Base-by-base conservation (phyloP, 2,329 filamentous ascomycete genomes). In the Whalleya microplaca region DNA sequence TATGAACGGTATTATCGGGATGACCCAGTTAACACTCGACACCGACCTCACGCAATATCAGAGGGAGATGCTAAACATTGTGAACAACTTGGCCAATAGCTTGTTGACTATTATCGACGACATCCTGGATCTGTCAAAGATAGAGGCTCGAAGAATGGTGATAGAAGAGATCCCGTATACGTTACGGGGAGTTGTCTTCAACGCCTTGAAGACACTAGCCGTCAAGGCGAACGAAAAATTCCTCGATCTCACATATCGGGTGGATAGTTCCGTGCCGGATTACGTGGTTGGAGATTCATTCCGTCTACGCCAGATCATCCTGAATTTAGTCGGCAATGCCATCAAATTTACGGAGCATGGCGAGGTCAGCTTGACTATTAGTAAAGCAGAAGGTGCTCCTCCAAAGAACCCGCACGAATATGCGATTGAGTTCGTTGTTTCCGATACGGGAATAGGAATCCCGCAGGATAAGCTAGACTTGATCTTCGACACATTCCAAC, bases 271-370 rank as follows among this genome's bases (percentile, higher is more conserved):
- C 2, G 92, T 98, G 42, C 94, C 94, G 3, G 94, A 98, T 73
- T 93, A 96, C 72, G 92, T 98, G 41, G 88, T 97, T 61, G 95
- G 95, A 59, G 95, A 99, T 73, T 96, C 93, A 1, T 98, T 97
- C 88, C 89, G 95, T 75, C 79, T 98, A 54, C 87, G 94, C 61
- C 95, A 99, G 76, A 96, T 99, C 67, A 97, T 98, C 61, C 84
- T 98, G 55, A 99, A 99, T 75, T 80, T 99, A 54, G 94, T 98
- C 51, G 95, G 95, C 70, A 99, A 99, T 69, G 94, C 95, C 53
- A 97, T 99, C 81, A 99, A 99, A 72, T 99, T 99, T 74, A 98
- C 95, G 2, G 94, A 98, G 74, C 89, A 96, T 68, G 95, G 95
- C 59, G 92, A 96, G 73, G 95, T 99, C 67, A 96, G 93, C 73